These are phyloP conservation scores for Ganoderma meredithae DNA, from an alignment of 1,284 basidiomycete species.

Conservation along the genomic window DNA sequence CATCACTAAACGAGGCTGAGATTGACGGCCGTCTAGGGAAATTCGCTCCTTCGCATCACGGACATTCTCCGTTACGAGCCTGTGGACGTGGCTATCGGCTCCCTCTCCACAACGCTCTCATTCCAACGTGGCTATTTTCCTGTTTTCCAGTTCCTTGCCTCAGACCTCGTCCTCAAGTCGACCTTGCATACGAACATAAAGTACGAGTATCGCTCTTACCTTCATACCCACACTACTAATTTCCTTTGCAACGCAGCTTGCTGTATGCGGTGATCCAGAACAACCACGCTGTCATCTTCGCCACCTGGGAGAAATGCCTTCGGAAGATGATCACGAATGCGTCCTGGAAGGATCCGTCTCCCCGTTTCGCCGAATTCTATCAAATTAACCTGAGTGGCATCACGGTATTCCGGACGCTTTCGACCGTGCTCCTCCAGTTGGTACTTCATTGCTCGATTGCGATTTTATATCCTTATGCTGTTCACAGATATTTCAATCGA, in stretches of 20 bases:
- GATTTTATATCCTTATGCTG: background rate
- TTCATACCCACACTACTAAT: background rate
- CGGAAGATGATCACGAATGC: constrained; percentile 44
- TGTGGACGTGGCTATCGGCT: constrained; percentile 43
- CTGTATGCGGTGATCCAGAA: constrained; percentile 65
- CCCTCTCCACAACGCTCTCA: constrained; percentile 52
- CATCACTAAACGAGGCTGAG: background rate
- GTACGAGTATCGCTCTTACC: constrained; percentile 42
- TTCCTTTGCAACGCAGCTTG: constrained; percentile 45
- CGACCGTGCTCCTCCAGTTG: constrained; percentile 61
- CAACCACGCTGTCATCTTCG: constrained; percentile 43
- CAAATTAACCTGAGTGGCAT: constrained; percentile 42
- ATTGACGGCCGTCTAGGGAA: constrained; percentile 47
- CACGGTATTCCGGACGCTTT: constrained; percentile 54
- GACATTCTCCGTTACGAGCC: constrained; percentile 57
- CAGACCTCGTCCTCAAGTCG: constrained; percentile 68
- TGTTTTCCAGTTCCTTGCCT: constrained; percentile 70
- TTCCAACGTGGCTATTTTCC: constrained; percentile 69
- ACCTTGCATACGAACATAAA: constrained; percentile 63
- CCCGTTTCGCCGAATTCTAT: constrained; percentile 17
- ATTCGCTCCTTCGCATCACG: constrained; percentile 56
- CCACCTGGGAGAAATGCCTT: constrained; percentile 53
- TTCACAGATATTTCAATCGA: constrained; percentile 59
- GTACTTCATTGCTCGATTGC: background rate
- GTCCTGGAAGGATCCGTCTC: constrained; percentile 46